phyloP scores from a whole-genome alignment of 495 filamentous ascomycete species.

The Hypoxylon fuscum region DNA sequence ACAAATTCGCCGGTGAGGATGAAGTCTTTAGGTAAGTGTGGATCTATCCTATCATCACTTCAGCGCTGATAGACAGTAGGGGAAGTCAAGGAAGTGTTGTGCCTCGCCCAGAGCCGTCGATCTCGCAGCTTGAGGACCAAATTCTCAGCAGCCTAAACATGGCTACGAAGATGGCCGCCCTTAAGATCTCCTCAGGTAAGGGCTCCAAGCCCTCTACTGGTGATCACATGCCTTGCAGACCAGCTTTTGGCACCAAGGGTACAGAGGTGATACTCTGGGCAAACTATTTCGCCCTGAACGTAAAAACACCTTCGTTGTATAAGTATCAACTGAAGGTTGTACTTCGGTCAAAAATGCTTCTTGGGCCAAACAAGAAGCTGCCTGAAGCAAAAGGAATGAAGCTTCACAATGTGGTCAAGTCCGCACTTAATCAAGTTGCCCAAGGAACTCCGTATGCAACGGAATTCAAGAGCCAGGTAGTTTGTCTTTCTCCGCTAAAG shows the following conservation, averaged over 20 bases:
- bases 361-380: constrained; percentile 10
- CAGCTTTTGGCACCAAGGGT: constrained; percentile 68
- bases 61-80: constrained; percentile 18
- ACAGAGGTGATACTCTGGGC: constrained; percentile 63
- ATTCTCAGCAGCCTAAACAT: constrained; percentile 38
- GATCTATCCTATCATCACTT: neutral
- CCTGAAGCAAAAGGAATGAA: constrained; percentile 60
- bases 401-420: constrained; percentile 60
- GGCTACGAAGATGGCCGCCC: constrained; percentile 38
- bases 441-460: constrained; percentile 53
- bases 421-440: constrained; percentile 54
- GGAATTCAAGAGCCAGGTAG: constrained; percentile 65
- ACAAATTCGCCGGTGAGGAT: constrained; percentile 36
- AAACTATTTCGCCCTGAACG: constrained; percentile 68
- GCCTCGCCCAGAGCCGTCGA: constrained; percentile 38
- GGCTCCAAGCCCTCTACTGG: constrained; percentile 10
- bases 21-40: constrained; percentile 45
- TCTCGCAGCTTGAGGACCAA: constrained; percentile 49
- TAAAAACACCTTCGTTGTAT: constrained; percentile 48
- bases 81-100: constrained; percentile 7
- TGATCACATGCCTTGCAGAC: constrained; percentile 56
- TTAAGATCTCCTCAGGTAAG: constrained; percentile 36
- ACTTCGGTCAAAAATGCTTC: constrained; percentile 14
- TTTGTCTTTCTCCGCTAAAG: constrained; percentile 51
- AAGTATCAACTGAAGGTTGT: constrained; percentile 49